A percentile compares a stretch with the other conserved stretches of the same genome.
phyloP scores from a whole-genome alignment of 1,284 basidiomycete genomes.

The Phellopilus nigrolimitatus region DNA sequence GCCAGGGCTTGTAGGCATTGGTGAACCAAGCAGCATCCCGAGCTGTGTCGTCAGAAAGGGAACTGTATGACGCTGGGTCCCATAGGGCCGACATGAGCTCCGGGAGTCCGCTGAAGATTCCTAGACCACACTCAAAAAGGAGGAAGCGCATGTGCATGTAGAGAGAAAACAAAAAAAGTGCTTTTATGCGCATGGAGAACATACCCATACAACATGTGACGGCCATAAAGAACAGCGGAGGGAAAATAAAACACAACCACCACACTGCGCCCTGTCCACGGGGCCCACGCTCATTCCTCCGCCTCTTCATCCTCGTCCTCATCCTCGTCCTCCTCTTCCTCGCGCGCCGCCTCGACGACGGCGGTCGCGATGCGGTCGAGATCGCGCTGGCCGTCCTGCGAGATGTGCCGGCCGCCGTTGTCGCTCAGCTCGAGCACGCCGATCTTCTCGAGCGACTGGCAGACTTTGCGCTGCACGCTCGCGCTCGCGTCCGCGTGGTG shows the following conservation, averaged over 20 bases:
- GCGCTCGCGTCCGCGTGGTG: conserved; percentile 90
- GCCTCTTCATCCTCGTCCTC: conserved; percentile 81
- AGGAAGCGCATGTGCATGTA: neutral
- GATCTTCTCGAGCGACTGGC: conserved; percentile 98
- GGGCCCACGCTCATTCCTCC: conserved; percentile 36
- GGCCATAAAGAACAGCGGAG: conserved; percentile 6
- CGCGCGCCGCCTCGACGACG: conserved; percentile 84
- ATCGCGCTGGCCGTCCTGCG: conserved; percentile 96
- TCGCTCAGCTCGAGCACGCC: conserved; percentile 93
- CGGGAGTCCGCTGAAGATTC: too few relatives aligned
- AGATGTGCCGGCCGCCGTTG: conserved; percentile 94
- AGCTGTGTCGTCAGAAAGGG: too few relatives aligned
- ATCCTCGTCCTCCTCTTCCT: conserved; percentile 85
- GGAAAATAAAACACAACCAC: neutral
- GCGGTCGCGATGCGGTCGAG: conserved; percentile 98
- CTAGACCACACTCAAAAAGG: too few relatives aligned
- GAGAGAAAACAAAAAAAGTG: conserved; percentile 5
- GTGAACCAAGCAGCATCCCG: too few relatives aligned
- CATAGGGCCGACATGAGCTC: too few relatives aligned
- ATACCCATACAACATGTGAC: conserved; percentile 17
- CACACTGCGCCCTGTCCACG: conserved; percentile 1
- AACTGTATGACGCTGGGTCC: too few relatives aligned
- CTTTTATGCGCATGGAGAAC: conserved; percentile 14
- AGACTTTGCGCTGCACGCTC: conserved; percentile 85
- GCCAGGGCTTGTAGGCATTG: too few relatives aligned